Conservation (phyloP, 768 basidiomycete genomes). For the Arthromyces matolae region DNA sequence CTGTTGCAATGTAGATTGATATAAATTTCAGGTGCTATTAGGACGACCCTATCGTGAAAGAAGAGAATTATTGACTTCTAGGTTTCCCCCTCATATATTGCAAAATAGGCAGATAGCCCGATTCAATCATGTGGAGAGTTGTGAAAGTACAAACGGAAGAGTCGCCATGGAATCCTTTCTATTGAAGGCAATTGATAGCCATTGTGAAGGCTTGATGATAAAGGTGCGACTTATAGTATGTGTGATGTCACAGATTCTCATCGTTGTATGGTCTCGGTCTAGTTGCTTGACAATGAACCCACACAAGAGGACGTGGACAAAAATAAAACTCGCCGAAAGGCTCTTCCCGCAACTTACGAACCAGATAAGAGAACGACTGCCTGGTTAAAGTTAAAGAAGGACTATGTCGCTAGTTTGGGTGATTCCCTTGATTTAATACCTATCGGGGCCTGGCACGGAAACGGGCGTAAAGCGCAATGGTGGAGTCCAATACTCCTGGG, state of each 20-base stretch:
- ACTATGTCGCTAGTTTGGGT: conserved; percentile 79
- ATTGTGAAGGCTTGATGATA: conserved; percentile 92
- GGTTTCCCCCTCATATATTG: conserved; percentile 54
- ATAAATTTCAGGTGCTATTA: conserved; percentile 54
- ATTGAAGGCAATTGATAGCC: conserved; percentile 66
- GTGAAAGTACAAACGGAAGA: conserved; percentile 59
- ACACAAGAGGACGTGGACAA: conserved; percentile 30
- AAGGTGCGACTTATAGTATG: conserved; percentile 49
- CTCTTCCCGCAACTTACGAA: conserved; percentile 84
- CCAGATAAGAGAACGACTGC: conserved; percentile 81
- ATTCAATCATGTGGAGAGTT: conserved; percentile 71
- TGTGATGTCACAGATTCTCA: neutral
- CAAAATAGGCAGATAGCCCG: conserved; percentile 47
- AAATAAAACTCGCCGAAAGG: conserved; percentile 50
- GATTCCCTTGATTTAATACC: conserved; percentile 73
- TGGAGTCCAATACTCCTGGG: conserved; percentile 89
- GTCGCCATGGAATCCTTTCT: conserved; percentile 74
- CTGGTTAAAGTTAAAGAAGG: conserved; percentile 92
- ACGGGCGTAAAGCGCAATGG: conserved; percentile 86
- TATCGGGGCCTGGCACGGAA: conserved; percentile 85
- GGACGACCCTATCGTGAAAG: conserved; percentile 67
- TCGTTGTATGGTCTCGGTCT: neutral
- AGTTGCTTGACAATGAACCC: conserved; percentile 65
- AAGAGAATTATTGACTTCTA: conserved; percentile 55
- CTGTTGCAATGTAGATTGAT: neutral